A percentile compares a stretch with the other conserved stretches of the same genome.
phyloP scores from a whole-genome alignment of 1,139 yeast species.

The Lodderomyces parapsilosis region DNA sequence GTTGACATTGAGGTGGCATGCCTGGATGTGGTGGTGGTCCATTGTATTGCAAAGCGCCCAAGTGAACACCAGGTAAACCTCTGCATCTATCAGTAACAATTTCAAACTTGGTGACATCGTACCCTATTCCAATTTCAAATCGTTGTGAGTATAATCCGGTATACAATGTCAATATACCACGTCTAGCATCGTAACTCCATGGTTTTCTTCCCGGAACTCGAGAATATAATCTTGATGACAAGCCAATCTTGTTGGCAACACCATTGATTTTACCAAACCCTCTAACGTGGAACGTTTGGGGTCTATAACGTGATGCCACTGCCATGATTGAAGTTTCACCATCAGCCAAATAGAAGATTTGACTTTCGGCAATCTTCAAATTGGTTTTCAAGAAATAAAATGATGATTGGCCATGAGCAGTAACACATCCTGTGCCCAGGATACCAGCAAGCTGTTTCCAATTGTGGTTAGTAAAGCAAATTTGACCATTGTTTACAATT shows the following conservation, averaged over 20 bases:
- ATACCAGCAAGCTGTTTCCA: conserved; percentile 26
- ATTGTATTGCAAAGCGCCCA: conserved; percentile 17
- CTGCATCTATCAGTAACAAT: conserved; percentile 18
- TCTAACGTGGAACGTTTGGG: conserved; percentile 25
- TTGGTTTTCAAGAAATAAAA: conserved; percentile 20
- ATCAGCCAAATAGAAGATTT: conserved; percentile 23
- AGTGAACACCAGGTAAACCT: conserved; percentile 13
- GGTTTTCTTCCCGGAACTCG: background rate
- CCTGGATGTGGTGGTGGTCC: conserved; percentile 20
- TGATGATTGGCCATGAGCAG: conserved; percentile 22
- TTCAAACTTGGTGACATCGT: conserved; percentile 15
- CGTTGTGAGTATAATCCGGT: conserved; percentile 13
- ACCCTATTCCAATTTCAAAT: conserved; percentile 26
- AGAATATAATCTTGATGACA: conserved; percentile 5
- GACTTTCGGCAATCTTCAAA: conserved; percentile 17
- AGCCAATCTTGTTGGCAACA: conserved; percentile 6
- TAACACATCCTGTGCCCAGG: conserved; percentile 29
- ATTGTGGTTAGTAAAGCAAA: conserved; percentile 26
- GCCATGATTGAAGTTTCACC: conserved; percentile 19
- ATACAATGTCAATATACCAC: conserved; percentile 24
- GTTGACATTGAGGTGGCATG: conserved; percentile 17
- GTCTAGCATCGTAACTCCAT: conserved; percentile 15
- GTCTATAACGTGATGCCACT: conserved; percentile 19
- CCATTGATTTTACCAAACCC: conserved; percentile 27
- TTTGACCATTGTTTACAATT: conserved; percentile 28